These are phyloP conservation scores for Entomophthora muscae DNA, from an alignment of 371 early-diverging fungal genomes.

Conservation along the genomic window DNA sequence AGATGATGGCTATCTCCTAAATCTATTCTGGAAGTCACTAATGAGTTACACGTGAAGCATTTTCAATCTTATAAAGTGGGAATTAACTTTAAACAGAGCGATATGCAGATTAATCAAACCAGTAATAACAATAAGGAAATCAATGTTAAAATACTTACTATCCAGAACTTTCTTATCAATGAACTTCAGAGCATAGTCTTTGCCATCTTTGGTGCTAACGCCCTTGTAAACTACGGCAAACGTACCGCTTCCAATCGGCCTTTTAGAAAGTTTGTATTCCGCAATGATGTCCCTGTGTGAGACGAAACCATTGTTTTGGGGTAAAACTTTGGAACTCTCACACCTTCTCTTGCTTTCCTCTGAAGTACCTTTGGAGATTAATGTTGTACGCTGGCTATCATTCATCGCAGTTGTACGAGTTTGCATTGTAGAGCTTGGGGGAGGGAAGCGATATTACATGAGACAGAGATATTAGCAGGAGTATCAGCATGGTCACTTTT, in stretches of 20 bases:
- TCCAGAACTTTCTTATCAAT: background rate
- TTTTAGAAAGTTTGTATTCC: background rate
- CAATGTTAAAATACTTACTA: background rate
- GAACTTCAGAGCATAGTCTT: background rate
- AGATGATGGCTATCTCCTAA: background rate
- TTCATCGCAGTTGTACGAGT: no score
- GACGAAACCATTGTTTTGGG: background rate
- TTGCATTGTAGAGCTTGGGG: no score
- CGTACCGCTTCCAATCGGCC: background rate
- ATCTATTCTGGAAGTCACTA: background rate
- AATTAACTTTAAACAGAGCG: no score
- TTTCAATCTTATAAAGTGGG: no score
- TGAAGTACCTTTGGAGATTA: no score
- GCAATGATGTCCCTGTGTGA: background rate
- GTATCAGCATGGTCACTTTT: no score
- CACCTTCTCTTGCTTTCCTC: no score
- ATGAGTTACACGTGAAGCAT: background rate
- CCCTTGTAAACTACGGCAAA: constrained; percentile 4
- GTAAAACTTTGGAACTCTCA: background rate
- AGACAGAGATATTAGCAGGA: no score
- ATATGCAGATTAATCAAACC: no score
- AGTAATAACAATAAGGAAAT: background rate
- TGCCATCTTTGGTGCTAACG: background rate
- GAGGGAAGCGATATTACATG: no score
- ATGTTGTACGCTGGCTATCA: no score